Base-by-base conservation (phyloP, 768 basidiomycete genomes). In the Nidula microcarpa region DNA sequence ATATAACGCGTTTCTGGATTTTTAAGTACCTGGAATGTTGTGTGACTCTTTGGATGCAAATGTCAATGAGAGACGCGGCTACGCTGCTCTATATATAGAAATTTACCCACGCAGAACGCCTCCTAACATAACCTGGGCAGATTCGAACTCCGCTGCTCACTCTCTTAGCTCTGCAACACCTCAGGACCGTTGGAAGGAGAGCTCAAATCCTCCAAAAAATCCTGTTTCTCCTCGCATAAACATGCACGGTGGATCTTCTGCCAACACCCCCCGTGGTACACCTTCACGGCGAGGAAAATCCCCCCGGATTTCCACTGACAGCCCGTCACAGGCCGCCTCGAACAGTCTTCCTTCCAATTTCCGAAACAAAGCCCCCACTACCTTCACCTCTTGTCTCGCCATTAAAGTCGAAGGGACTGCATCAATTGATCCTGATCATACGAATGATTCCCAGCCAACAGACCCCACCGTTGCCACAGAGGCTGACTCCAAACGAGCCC, bases 371-470 rank as follows among this genome's bases (percentile, higher is more conserved):
- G 71, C 73, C 68, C 69, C 69, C 65, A 68, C 76, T 64, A 69
- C 82, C 61, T 78, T 81, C 67, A 59, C 82, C 75, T 79, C 89
- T 50, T 91, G 84, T 61, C 81, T 91, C 56, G 78, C 82, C 66
- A 92, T 93, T 62, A 80, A 80, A 37, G 89, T 91, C 52, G 79
- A 91, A 67, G 90, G 91, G 57, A 80, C 87, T 30, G 60, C 80
- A 54, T 81, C 88, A 52, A 82, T 89, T 70, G 76, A 82, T 53
- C 61, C 74, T 33, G 74, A 79, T 63, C 66, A 63, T 53, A 58
- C 60, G 48, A 73, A 77, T 49, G 69, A 73, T 58, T 58, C 69
- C 53, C 59, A 62, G 5, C 63, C 70, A 50, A 58, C 71, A 23
- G 69, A 67, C 55, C 61, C 74, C 54, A 70, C 74, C 56, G 67